These are phyloP conservation scores for Plasmodium coatneyi DNA, from an alignment of 169 alveolate genomes.

Conservation along the genomic window DNA sequence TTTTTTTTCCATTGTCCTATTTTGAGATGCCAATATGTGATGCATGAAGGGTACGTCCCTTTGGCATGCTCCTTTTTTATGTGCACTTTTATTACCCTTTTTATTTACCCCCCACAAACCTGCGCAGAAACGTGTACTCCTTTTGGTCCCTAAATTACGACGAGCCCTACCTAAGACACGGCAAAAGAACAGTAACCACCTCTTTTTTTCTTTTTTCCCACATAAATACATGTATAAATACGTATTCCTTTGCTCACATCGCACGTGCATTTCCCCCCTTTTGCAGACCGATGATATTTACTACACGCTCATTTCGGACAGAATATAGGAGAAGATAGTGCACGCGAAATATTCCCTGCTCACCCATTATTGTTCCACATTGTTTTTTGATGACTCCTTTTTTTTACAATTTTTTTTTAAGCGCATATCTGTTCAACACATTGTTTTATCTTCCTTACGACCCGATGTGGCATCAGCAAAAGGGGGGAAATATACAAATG, in stretches of 20 bases:
- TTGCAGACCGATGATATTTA: constrained; percentile 6
- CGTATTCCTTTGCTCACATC: background rate
- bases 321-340: background rate
- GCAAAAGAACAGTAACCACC: constrained; percentile 20
- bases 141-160: constrained; percentile 75
- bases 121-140: constrained; percentile 47
- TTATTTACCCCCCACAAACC: background rate
- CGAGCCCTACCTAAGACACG: constrained; percentile 45
- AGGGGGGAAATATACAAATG: background rate
- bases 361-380: background rate
- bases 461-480: background rate
- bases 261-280: background rate
- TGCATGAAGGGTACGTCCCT: background rate
- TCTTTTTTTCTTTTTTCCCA: background rate
- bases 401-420: background rate
- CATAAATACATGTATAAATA: background rate
- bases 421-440: background rate
- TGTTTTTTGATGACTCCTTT: background rate
- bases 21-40: background rate
- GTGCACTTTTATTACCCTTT: background rate
- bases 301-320: constrained; percentile 32
- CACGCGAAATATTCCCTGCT: background rate
- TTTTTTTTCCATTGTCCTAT: background rate
- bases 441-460: background rate
- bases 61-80: background rate